Conservation (phyloP, 2,329 filamentous ascomycete species). For the Aspergillus alliaceus region DNA sequence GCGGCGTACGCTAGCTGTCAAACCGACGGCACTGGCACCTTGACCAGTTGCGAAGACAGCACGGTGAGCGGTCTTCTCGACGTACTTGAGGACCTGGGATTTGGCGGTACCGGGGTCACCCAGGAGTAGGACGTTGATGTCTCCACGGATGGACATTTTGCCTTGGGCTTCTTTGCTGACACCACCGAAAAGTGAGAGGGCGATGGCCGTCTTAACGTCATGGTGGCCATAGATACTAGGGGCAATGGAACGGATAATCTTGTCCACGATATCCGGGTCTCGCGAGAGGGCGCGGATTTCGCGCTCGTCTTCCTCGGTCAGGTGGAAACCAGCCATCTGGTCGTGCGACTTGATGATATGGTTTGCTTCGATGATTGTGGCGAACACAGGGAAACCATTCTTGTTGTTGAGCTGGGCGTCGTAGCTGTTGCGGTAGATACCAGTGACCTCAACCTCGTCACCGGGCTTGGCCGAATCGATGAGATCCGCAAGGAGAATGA, state of each 20-base stretch:
- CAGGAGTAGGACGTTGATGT: slow-evolving; percentile 95
- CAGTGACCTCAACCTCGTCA: slow-evolving; percentile 95
- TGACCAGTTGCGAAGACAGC: slow-evolving; percentile 98
- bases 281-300: slow-evolving; percentile 83
- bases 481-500: slow-evolving; percentile 93
- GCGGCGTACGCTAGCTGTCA: slow-evolving; percentile 92
- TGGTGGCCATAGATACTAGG: slow-evolving; percentile 96
- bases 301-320: slow-evolving; percentile 93
- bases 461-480: slow-evolving; percentile 97
- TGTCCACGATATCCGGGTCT: slow-evolving; percentile 89
- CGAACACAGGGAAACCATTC: slow-evolving; percentile 97
- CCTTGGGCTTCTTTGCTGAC: slow-evolving; percentile 90
- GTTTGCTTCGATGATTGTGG: slow-evolving; percentile 95
- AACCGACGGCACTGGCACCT: slow-evolving; percentile 93
- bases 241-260: slow-evolving; percentile 88
- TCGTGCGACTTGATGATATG: slow-evolving; percentile 97
- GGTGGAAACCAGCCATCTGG: slow-evolving; percentile 90
- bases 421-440: slow-evolving; percentile 97
- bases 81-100: slow-evolving; percentile 95
- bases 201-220: slow-evolving; percentile 96
- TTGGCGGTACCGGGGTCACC: slow-evolving; percentile 98
- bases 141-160: slow-evolving; percentile 85
- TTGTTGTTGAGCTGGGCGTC: slow-evolving; percentile 97
- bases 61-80: slow-evolving; percentile 94
- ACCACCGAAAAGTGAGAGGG: slow-evolving; percentile 90